A percentile compares a stretch with the other conserved stretches of the same genome.
phyloP scores from a whole-genome alignment of 1,284 basidiomycete genomes.

The Sanghuangporus sanghuang region DNA sequence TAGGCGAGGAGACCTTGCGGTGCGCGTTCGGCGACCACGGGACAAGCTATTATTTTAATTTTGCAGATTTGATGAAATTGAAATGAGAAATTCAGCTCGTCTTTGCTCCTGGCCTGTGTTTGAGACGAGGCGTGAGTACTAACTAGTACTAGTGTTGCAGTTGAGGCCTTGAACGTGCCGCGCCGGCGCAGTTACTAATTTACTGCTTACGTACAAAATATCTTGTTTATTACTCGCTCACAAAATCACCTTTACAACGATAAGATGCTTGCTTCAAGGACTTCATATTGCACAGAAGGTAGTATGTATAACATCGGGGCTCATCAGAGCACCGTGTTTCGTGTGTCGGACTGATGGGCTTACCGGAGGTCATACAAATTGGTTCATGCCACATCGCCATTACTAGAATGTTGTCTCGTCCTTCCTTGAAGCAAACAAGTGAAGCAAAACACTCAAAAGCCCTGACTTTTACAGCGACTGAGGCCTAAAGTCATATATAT shows the following conservation, averaged over 20 bases:
- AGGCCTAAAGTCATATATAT: not conserved
- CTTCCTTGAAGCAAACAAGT: too few relatives aligned
- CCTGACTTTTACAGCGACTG: not conserved
- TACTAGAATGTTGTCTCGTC: too few relatives aligned
- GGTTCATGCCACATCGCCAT: not conserved
- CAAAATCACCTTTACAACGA: not conserved
- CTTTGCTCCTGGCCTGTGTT: too few relatives aligned
- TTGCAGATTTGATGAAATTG: too few relatives aligned
- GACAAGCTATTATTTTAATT: not conserved
- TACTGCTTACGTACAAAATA: too few relatives aligned
- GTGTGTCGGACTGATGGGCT: not conserved
- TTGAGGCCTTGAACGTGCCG: too few relatives aligned
- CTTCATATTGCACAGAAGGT: not conserved
- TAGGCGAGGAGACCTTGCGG: not conserved
- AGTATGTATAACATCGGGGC: not conserved
- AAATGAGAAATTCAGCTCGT: too few relatives aligned
- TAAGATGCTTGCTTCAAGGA: not conserved
- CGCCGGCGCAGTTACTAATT: too few relatives aligned
- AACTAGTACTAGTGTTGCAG: too few relatives aligned
- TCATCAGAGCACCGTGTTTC: not conserved
- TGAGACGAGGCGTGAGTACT: too few relatives aligned
- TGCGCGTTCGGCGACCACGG: slow-evolving; percentile 1
- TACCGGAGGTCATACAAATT: not conserved
- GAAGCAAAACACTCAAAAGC: not conserved
- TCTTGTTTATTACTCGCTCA: too few relatives aligned